These are phyloP conservation scores for Rhododendron molle DNA, from an alignment of 148 eudicot genomes.

Conservation along the genomic window DNA sequence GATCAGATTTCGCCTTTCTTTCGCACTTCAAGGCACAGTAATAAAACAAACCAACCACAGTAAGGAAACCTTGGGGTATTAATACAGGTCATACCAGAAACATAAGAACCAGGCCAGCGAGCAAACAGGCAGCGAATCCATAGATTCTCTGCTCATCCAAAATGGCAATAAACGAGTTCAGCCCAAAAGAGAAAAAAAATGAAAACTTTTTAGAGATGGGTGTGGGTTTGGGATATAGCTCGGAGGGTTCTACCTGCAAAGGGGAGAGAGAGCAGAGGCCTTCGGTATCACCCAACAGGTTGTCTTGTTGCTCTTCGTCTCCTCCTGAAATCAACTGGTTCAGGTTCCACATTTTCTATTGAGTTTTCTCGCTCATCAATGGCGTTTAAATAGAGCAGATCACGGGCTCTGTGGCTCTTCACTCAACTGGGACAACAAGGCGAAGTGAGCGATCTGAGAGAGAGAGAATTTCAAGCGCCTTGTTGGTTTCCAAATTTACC, in stretches of 20 bases:
- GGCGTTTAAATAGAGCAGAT: not conserved
- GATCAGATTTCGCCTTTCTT: not conserved
- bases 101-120: slow-evolving; percentile 17
- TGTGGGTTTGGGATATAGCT: not conserved
- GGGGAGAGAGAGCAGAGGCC: slow-evolving; percentile 22
- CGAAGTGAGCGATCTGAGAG: not conserved
- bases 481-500: too few relatives aligned
- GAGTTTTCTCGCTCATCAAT: slow-evolving; percentile 2
- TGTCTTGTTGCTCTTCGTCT: slow-evolving; percentile 19
- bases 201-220: not conserved
- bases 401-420: not conserved
- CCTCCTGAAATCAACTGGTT: slow-evolving; percentile 11
- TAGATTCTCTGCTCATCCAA: slow-evolving; percentile 16
- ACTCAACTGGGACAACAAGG: not conserved
- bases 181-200: not conserved
- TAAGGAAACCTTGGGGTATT: not conserved
- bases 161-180: not conserved
- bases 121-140: slow-evolving; percentile 17
- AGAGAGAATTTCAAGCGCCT: not conserved
- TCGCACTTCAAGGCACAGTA: too few relatives aligned
- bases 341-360: slow-evolving; percentile 14
- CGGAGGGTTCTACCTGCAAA: not conserved
- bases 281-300: slow-evolving; percentile 3
- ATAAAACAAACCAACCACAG: not conserved
- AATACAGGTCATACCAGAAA: slow-evolving; percentile 13